These are phyloP conservation scores for Schizosaccharomyces osmophilus DNA, from an alignment of 805 yeast genomes.

Conservation along the genomic window DNA sequence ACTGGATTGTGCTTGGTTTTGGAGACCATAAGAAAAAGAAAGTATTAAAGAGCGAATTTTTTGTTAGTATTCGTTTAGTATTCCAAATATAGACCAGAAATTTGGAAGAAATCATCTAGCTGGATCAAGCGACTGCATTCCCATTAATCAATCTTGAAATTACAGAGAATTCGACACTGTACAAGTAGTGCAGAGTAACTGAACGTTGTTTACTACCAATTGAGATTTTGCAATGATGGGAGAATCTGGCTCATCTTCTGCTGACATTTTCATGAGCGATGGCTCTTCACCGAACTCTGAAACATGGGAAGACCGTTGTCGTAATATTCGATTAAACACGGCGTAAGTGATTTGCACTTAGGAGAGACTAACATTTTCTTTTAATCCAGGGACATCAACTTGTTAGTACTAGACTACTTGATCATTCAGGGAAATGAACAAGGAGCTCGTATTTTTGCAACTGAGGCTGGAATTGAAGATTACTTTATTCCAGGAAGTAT, in stretches of 20 bases:
- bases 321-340: not conserved
- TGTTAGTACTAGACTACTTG: slow-evolving; percentile 43
- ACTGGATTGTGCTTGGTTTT: too few species aligned
- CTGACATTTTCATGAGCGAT: not conserved
- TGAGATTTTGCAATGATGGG: not conserved
- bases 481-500: slow-evolving; percentile 26
- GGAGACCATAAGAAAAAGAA: too few species aligned
- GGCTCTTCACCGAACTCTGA: not conserved
- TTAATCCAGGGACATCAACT: slow-evolving; percentile 16
- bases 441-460: slow-evolving; percentile 37
- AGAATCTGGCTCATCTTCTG: not conserved
- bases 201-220: too few species aligned
- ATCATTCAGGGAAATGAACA: slow-evolving; percentile 55
- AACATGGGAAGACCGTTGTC: not conserved
- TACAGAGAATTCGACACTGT: too few species aligned
- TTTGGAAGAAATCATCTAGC: too few species aligned
- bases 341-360: not conserved
- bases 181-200: too few species aligned
- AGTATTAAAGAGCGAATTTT: too few species aligned
- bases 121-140: too few species aligned
- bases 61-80: too few species aligned
- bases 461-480: slow-evolving; percentile 20
- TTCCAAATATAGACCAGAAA: too few species aligned
- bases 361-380: not conserved
- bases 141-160: too few species aligned